These are phyloP conservation scores for Cyberlindnera samutprakarnensis DNA, from an alignment of 805 yeast genomes.

Conservation along the genomic window DNA sequence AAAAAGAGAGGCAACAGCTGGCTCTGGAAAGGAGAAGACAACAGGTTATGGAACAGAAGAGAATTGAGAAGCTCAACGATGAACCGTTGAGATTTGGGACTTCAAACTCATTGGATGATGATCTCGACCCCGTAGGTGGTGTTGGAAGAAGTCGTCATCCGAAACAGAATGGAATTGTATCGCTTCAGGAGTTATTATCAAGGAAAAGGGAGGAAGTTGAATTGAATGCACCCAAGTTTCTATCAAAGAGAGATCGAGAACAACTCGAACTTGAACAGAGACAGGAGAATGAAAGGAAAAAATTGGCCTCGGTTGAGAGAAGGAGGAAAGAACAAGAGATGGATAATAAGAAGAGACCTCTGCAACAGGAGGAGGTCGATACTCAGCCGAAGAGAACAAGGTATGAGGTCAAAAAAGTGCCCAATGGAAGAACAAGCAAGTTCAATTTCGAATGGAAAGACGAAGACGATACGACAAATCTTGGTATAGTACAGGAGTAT, in stretches of 20 bases:
- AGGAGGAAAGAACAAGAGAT: neutral
- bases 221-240: constrained; percentile 30
- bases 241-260: constrained; percentile 37
- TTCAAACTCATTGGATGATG: neutral
- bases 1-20: constrained; percentile 33
- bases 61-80: neutral
- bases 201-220: constrained; percentile 13
- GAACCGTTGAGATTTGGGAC: neutral
- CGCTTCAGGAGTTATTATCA: constrained; percentile 29
- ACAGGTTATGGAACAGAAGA: constrained; percentile 2
- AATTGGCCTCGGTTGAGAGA: constrained; percentile 7
- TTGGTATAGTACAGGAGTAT: constrained; percentile 24
- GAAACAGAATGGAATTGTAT: constrained; percentile 23
- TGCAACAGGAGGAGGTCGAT: constrained; percentile 5
- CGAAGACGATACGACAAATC: constrained; percentile 54
- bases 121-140: neutral
- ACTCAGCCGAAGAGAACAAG: constrained; percentile 1
- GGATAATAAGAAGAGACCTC: neutral
- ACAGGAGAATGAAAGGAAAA: constrained; percentile 23
- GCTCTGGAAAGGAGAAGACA: constrained; percentile 18
- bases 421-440: constrained; percentile 19
- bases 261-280: constrained; percentile 28
- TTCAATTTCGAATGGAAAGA: constrained; percentile 67
- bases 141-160: neutral
- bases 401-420: constrained; percentile 1